Percentiles rank a stretch among this genome's conserved stretches.
phyloP scores from a whole-genome alignment of 75 land plant genomes.

The Sequoiadendron giganteum region DNA sequence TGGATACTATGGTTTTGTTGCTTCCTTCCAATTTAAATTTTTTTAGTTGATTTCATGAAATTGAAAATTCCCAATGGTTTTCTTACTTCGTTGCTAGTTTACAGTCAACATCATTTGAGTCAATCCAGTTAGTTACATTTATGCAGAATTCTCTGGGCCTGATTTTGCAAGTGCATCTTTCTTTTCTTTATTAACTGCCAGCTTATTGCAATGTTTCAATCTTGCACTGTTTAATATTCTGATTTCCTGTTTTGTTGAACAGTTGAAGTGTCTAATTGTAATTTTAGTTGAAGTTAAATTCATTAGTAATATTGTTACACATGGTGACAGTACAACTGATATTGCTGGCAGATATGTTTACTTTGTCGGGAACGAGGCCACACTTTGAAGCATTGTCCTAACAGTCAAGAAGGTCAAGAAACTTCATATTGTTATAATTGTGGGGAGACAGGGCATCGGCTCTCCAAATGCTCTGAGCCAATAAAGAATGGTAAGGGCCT shows the following conservation, averaged over 20 bases:
- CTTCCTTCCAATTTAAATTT: neutral
- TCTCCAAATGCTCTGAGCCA: constrained; percentile 73
- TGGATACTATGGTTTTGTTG: neutral
- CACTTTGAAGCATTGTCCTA: constrained; percentile 81
- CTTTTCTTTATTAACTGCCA: neutral
- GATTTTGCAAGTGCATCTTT: neutral
- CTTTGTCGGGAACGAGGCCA: constrained; percentile 83
- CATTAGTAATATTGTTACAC: neutral
- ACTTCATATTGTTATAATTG: constrained; percentile 87
- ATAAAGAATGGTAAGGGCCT: constrained; percentile 67
- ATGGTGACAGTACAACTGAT: neutral
- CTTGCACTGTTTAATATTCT: neutral
- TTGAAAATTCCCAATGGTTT: neutral
- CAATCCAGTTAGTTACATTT: neutral
- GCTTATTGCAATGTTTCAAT: neutral
- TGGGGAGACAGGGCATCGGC: constrained; percentile 79
- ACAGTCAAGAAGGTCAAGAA: constrained; percentile 29
- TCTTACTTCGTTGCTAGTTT: neutral
- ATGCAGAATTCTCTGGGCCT: neutral
- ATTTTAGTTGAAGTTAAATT: neutral
- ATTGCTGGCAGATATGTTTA: constrained; percentile 68
- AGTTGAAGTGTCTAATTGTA: neutral
- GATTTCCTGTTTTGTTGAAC: neutral
- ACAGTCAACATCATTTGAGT: neutral
- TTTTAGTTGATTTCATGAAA: neutral